Evolutionary conservation across 352 stramenopile species (phyloP), one percentile per base, ranked within the genome.

Genomic region (Phytophthora parvispora): DNA sequence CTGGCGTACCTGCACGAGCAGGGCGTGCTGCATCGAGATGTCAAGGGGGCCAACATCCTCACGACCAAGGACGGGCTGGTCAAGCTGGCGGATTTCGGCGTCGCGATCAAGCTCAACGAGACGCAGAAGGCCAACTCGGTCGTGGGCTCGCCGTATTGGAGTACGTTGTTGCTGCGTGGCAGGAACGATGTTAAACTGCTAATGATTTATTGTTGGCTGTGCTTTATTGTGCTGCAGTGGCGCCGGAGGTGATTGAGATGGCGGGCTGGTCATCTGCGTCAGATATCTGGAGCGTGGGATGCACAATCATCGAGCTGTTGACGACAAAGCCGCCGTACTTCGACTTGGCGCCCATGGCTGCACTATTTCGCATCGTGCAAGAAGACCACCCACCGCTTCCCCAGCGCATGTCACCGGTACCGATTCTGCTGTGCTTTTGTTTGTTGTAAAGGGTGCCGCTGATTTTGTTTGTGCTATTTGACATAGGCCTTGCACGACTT

Each of bases 181-280:
- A 51, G n/a, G 4, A 2, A 24, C 9, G 16, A 45, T 25, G 34
- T 32, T 29, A 20, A 0, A 42, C 7, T 52, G 48, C 43, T 49
- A 20, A 20, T 27, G 13, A 25, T 28, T 24, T 43, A 13, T 2
- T 56, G 18, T 9, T 4, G 56, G 13, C 10, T 28, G 15, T 45
- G 18, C n/a, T 40, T 12, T 31, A 1, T 51, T 67, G 55, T 64
- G 24, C 60, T 69, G 32, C 48, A 96, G 89, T 99, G 94, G 96
- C 96, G 6, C 96, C 96, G 0, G 96, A 99, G 75, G 94, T 99
- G 38, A 99, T 99, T 56, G 93, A 99, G 65, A 99, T 99, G 93
- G 84, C 90, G 18, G 91, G 91, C 8, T 93, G 90, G 67, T 98
- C 94, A 0, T 93, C 96, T 25, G 89, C 92, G 13, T 98, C 95